Percentiles rank a stretch among this genome's conserved stretches.
Evolutionary conservation across 441 rosid genomes (phyloP).

Genomic region (Syzygium malaccense): DNA sequence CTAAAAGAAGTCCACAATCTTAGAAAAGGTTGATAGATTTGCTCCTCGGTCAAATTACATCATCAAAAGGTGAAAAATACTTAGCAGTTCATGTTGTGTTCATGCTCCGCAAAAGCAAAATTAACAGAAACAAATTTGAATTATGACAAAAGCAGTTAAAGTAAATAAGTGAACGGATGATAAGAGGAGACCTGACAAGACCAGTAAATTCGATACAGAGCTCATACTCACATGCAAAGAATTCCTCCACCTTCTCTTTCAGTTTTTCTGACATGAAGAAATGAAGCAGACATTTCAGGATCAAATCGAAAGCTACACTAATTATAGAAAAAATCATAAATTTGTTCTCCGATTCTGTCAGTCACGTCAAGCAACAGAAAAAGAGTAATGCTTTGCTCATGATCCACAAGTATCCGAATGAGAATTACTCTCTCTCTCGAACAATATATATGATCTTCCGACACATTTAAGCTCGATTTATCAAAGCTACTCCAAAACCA

Average conservation of each 20-base stretch:
- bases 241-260: slow-evolving; percentile 76
- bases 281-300: neutral
- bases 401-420: neutral
- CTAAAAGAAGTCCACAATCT: neutral
- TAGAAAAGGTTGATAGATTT: neutral
- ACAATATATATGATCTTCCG: neutral
- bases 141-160: neutral
- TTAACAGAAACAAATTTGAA: neutral
- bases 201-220: slow-evolving; percentile 88
- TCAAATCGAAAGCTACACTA: slow-evolving; percentile 4
- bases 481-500: neutral
- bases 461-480: neutral
- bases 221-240: slow-evolving; percentile 75
- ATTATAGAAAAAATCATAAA: neutral
- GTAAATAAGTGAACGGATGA: neutral
- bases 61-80: neutral
- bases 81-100: neutral
- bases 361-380: neutral
- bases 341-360: neutral
- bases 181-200: slow-evolving; percentile 50
- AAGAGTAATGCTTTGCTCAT: neutral
- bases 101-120: neutral
- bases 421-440: neutral
- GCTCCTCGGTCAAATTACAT: neutral
- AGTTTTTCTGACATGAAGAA: slow-evolving; percentile 41